phyloP scores from a whole-genome alignment of 176 grass and related monocot genomes.

The Canna indica region DNA sequence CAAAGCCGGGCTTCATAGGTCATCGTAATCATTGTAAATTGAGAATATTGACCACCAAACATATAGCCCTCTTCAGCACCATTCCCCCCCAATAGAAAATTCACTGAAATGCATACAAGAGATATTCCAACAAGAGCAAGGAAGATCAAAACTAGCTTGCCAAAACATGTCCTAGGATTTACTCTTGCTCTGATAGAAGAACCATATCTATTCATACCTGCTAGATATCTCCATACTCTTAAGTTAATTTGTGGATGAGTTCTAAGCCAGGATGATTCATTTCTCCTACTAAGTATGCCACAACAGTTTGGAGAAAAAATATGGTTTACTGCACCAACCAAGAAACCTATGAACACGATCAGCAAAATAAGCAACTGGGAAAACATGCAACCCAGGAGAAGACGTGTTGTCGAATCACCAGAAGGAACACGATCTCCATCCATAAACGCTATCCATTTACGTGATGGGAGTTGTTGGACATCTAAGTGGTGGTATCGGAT shows the following conservation, averaged over 20 bases:
- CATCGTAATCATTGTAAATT: constrained; percentile 94
- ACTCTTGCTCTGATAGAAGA: constrained; percentile 50
- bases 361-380: constrained; percentile 30
- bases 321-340: constrained; percentile 49
- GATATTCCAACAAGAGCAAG: constrained; percentile 37
- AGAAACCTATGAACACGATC: constrained; percentile 51
- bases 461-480: constrained; percentile 47
- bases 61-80: constrained; percentile 76
- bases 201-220: constrained; percentile 39
- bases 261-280: constrained; percentile 34
- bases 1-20: constrained; percentile 91
- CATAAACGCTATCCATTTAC: constrained; percentile 87
- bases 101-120: constrained; percentile 63
- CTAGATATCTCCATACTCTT: constrained; percentile 56
- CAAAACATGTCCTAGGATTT: constrained; percentile 53
- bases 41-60: constrained; percentile 55
- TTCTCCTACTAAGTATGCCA: constrained; percentile 42
- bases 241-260: constrained; percentile 50
- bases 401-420: constrained; percentile 55
- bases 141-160: constrained; percentile 43
- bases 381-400: constrained; percentile 50
- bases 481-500: constrained; percentile 92
- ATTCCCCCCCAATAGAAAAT: constrained; percentile 70
- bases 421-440: constrained; percentile 93
- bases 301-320: constrained; percentile 37